Percentiles rank a stretch among this genome's conserved stretches.
Evolutionary conservation across 805 yeast genomes (phyloP).

Genomic region (Teunomyces funiuensis): DNA sequence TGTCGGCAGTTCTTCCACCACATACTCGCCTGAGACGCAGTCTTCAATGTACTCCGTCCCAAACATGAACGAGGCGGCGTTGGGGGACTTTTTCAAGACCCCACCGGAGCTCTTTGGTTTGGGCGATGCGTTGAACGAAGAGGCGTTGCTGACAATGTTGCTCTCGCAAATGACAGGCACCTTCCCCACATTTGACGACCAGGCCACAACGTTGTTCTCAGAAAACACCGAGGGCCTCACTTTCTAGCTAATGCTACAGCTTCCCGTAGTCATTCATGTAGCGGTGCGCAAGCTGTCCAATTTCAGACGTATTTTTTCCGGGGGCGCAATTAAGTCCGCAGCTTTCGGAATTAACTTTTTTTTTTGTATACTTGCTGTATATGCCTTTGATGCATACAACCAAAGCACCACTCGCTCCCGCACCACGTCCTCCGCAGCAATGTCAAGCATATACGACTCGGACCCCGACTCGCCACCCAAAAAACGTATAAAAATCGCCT

Average conservation of each 20-base stretch:
- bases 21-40: neutral
- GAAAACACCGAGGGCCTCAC: neutral
- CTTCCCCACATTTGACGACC: neutral
- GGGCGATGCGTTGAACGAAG: neutral
- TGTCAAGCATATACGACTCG: constrained; percentile 17
- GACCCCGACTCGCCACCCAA: constrained; percentile 7
- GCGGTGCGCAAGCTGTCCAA: too few species aligned
- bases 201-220: neutral
- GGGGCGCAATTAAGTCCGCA: too few species aligned
- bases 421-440: constrained; percentile 1
- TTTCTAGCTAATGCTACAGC: too few species aligned
- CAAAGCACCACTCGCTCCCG: neutral
- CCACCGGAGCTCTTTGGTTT: neutral
- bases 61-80: neutral
- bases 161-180: constrained; percentile 1
- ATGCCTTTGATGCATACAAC: too few species aligned
- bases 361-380: too few species aligned
- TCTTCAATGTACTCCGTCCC: neutral
- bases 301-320: too few species aligned
- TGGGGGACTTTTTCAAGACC: neutral
- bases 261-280: too few species aligned
- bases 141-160: neutral
- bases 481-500: constrained; percentile 22
- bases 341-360: too few species aligned
- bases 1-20: neutral